A percentile compares a stretch with the other conserved stretches of the same genome.
phyloP scores from a whole-genome alignment of 2,329 filamentous ascomycete species.

The Botrytis tulipae region DNA sequence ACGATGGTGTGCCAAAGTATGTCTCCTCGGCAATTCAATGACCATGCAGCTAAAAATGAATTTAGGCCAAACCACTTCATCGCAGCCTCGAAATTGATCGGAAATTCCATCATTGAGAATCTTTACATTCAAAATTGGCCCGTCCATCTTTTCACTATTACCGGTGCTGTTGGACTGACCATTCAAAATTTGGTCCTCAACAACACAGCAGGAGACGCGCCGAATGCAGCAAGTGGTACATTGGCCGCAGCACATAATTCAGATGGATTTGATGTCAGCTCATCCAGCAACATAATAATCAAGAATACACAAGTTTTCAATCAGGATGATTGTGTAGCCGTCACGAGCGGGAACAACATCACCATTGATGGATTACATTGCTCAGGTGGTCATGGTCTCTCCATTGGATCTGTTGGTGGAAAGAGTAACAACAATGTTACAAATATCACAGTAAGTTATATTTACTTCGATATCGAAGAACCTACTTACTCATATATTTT shows the following conservation, averaged over 20 bases:
- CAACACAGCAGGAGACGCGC: slow-evolving; percentile 52
- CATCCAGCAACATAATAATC: slow-evolving; percentile 46
- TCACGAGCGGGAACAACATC: slow-evolving; percentile 39
- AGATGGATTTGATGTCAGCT: slow-evolving; percentile 51
- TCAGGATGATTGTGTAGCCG: slow-evolving; percentile 39
- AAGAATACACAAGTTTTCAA: slow-evolving; percentile 31
- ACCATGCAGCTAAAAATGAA: slow-evolving; percentile 24
- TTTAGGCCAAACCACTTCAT: slow-evolving; percentile 59
- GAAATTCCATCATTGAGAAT: slow-evolving; percentile 48
- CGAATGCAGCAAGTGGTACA: slow-evolving; percentile 35
- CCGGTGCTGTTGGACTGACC: slow-evolving; percentile 44
- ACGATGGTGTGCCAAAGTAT: slow-evolving; percentile 47
- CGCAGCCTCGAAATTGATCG: slow-evolving; percentile 52
- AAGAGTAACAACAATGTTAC: slow-evolving; percentile 40
- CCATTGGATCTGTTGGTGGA: slow-evolving; percentile 40
- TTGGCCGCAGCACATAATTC: slow-evolving; percentile 47
- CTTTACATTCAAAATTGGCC: slow-evolving; percentile 54
- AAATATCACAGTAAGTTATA: slow-evolving; percentile 35
- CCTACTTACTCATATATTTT: background rate
- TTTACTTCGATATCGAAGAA: background rate
- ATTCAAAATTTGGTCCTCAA: slow-evolving; percentile 54
- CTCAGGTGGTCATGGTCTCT: slow-evolving; percentile 37
- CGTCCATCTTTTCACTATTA: slow-evolving; percentile 50
- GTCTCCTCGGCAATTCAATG: background rate
- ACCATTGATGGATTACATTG: slow-evolving; percentile 36